A percentile compares a stretch with the other conserved stretches of the same genome.
These are phyloP conservation scores for Saccharomycopsis javanensis DNA, from an alignment of 805 yeast genomes.

Conservation along the genomic window DNA sequence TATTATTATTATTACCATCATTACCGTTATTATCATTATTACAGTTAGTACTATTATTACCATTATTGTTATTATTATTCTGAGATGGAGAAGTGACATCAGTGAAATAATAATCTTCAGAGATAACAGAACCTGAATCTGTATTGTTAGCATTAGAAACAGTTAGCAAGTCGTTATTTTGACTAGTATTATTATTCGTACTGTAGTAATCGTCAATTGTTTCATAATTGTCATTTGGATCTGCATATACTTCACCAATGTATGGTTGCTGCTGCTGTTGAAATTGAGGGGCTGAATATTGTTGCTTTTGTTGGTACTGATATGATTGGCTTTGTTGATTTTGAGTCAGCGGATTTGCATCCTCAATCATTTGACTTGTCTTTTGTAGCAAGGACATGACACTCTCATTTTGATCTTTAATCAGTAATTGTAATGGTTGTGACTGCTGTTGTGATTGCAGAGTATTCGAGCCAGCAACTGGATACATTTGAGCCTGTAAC, in stretches of 20 bases:
- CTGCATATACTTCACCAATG: not conserved
- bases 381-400: slow-evolving; percentile 12
- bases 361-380: slow-evolving; percentile 19
- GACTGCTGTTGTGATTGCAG: not conserved
- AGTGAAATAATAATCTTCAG: not conserved
- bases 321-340: not conserved
- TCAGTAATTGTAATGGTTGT: not conserved
- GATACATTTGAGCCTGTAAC: not conserved
- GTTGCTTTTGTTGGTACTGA: not conserved
- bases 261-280: not conserved
- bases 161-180: not conserved
- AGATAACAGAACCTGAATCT: not conserved
- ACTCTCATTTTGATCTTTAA: not conserved
- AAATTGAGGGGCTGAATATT: not conserved
- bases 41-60: not conserved
- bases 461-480: not conserved
- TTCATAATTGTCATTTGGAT: not conserved
- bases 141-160: not conserved
- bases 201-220: not conserved
- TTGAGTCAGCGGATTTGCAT: not conserved
- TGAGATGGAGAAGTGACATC: not conserved
- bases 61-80: not conserved
- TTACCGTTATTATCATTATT: not conserved
- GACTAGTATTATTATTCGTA: not conserved
- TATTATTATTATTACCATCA: too few species aligned